Percentiles rank a stretch among this genome's conserved stretches.
Conservation (phyloP, 352 stramenopile species). For the Globisporangium carolinianum region DNA sequence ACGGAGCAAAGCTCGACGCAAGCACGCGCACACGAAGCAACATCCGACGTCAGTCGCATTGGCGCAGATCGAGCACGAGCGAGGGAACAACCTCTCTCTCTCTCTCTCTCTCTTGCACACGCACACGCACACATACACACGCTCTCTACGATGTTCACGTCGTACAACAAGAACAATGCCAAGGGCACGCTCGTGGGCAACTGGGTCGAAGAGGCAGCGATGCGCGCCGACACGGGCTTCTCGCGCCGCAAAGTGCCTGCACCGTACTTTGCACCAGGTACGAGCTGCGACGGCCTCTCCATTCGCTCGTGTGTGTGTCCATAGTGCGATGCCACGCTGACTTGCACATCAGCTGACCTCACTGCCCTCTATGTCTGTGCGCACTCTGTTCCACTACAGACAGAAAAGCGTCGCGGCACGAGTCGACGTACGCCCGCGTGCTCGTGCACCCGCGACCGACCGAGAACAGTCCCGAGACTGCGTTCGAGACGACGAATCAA, state of each 20-base stretch:
- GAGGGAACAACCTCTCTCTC: not conserved
- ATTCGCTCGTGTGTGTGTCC: not conserved
- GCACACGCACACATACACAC: not conserved
- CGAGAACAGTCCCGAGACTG: slow-evolving; percentile 4
- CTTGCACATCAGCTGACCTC: too few species aligned
- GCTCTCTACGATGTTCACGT: slow-evolving; percentile 28
- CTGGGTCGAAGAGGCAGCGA: slow-evolving; percentile 78
- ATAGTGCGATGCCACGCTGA: too few species aligned
- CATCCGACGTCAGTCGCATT: too few species aligned
- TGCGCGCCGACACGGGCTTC: slow-evolving; percentile 52
- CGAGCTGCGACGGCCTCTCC: too few species aligned
- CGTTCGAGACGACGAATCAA: slow-evolving; percentile 56
- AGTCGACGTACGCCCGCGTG: slow-evolving; percentile 47
- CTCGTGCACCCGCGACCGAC: slow-evolving; percentile 25
- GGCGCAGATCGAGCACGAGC: not conserved
- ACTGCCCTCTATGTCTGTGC: too few species aligned
- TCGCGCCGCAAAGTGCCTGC: slow-evolving; percentile 47
- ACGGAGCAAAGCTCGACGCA: too few species aligned
- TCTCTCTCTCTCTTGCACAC: not conserved
- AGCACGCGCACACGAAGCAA: too few species aligned
- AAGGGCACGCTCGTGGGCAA: slow-evolving; percentile 74
- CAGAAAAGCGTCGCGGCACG: slow-evolving; percentile 29
- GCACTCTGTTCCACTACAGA: slow-evolving; percentile 12
- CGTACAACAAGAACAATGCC: slow-evolving; percentile 82
- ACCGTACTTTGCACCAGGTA: slow-evolving; percentile 23